Evolutionary conservation across 495 filamentous ascomycete species (phyloP), one percentile per base, ranked within the genome.

Genomic region (Haplographium delicatum): DNA sequence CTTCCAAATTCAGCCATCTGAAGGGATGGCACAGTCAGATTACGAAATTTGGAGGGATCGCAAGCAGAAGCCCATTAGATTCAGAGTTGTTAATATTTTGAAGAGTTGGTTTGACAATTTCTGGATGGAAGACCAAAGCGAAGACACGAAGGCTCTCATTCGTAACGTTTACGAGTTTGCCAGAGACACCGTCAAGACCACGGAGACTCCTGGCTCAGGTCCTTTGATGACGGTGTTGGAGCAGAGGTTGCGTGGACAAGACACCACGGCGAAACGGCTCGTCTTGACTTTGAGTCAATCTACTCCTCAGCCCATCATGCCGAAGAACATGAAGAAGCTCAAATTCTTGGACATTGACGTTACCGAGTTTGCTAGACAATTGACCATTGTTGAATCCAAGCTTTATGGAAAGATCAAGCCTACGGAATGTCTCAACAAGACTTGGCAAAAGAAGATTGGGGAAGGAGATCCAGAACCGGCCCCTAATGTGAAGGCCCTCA

Each of bases 241-340:
- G 55, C 88, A 93, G 63, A 81, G 91, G 25, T 71, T 94, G 39
- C 80, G 77, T 48, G 91, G 93, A 16, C 88, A 94, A 61, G 93
- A 97, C 47, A 84, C 81, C 5, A 84, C 85, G n/a, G 81, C 81
- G 11, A 95, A 93, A 60, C 80, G 86, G 41, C 75, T 98, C 54
- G 84, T 97, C 31, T 84, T 86, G 27, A 96, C 90, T 5, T 76
- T 91, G 56, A 88, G 78, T 62, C 80, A 77, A 47, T 80, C 87
- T 24, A 80, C 85, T 1, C 93, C 93, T 7, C 71, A 85, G 38
- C 89, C 93, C 9, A 96, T 97, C 58, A 81, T 96, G 62, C 93
- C 93, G 0, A 96, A 95, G 79, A 95, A 96, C 66, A 95, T 97
- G 89, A 96, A 93, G 82, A 97, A 95, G 65, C 81, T 98, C 54